Base-by-base conservation (phyloP, 345 rosid species). In the Luvunga scandens region DNA sequence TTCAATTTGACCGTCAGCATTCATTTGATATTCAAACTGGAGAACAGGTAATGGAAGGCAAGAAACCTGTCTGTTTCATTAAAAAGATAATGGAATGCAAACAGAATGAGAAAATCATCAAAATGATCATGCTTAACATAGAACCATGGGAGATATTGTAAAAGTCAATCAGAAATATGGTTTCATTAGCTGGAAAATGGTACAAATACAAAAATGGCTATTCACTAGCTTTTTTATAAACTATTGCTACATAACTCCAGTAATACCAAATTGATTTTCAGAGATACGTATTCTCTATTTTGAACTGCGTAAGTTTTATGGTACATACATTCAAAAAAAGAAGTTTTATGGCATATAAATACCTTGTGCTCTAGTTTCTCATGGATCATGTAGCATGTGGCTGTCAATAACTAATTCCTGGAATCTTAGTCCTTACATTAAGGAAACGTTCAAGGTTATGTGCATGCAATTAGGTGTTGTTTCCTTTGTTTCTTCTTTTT, bases 21-120 rank as follows among this genome's bases (percentile, higher is more conserved):
- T 81, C 97, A 42, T 89, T 92, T 78, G 97, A 96, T 81, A 77
- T 91, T 82, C 95, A 91, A 85, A 92, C 96, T 1, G 98, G 99
- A 80, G 99, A 96, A 83, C 99, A 93, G 98, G 98, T 96, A 85
- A 78, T 63, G 16, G 28, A 60, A 79, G 63, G 61, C 60, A 71
- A 24, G 75, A n/a, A 55, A 30, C 61, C 42, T 75, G 64, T 78
- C 31, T 53, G 22, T 73, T 13, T 36, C 38, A 38, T 21, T 70
- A 25, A 38, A 34, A 72, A 61, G 30, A 21, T 36, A 1, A 8
- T 12, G 14, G 14, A 18, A 28, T 28, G 19, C 13, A 18, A 28
- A 16, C 7, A 28, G 31, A 30, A 63, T 13, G 2, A 22, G 21
- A 73, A 73, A 38, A 73, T 12, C 16, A 18, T 19, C 39, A 30